Percentiles rank a stretch among this genome's conserved stretches.
phyloP scores from a whole-genome alignment of 108 stramenopile species.

The Discostella stelligeroides region DNA sequence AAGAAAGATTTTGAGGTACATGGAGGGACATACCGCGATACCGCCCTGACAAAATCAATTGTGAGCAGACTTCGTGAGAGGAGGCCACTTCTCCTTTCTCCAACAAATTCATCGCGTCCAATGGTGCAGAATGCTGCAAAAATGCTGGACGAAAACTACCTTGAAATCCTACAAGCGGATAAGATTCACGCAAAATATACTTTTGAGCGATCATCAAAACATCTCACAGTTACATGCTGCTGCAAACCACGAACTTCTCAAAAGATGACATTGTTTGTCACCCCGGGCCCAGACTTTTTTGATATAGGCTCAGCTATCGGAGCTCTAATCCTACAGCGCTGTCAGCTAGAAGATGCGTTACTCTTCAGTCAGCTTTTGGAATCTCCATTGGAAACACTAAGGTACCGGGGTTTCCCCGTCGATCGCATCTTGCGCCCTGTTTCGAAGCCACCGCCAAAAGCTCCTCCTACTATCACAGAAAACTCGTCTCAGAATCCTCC shows the following conservation, averaged over 20 bases:
- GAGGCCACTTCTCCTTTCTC: slow-evolving; percentile 68
- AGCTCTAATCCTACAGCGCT: slow-evolving; percentile 67
- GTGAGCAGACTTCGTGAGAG: slow-evolving; percentile 67
- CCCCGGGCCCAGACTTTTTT: slow-evolving; percentile 70
- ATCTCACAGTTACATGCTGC: slow-evolving; percentile 64
- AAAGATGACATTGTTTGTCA: slow-evolving; percentile 56
- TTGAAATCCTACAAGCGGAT: slow-evolving; percentile 57
- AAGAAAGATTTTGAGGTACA: slow-evolving; percentile 64
- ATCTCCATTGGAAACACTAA: slow-evolving; percentile 69
- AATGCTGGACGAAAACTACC: slow-evolving; percentile 47
- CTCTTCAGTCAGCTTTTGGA: slow-evolving; percentile 73
- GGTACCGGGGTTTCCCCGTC: slow-evolving; percentile 74
- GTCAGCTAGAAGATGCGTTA: slow-evolving; percentile 79
- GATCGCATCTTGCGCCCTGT: slow-evolving; percentile 68
- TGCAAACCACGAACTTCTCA: slow-evolving; percentile 20
- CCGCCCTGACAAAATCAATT: slow-evolving; percentile 45
- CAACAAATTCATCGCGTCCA: slow-evolving; percentile 70
- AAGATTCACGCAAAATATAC: slow-evolving; percentile 64
- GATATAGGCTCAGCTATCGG: slow-evolving; percentile 79
- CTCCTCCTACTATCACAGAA: neutral
- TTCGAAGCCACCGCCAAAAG: slow-evolving; percentile 27
- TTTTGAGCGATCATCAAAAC: slow-evolving; percentile 51
- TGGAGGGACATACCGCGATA: slow-evolving; percentile 38
- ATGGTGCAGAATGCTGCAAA: slow-evolving; percentile 57
- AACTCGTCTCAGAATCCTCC: too few relatives aligned